A percentile compares a stretch with the other conserved stretches of the same genome.
Conservation (phyloP, 352 stramenopile species). For the Pythium brassicae region DNA sequence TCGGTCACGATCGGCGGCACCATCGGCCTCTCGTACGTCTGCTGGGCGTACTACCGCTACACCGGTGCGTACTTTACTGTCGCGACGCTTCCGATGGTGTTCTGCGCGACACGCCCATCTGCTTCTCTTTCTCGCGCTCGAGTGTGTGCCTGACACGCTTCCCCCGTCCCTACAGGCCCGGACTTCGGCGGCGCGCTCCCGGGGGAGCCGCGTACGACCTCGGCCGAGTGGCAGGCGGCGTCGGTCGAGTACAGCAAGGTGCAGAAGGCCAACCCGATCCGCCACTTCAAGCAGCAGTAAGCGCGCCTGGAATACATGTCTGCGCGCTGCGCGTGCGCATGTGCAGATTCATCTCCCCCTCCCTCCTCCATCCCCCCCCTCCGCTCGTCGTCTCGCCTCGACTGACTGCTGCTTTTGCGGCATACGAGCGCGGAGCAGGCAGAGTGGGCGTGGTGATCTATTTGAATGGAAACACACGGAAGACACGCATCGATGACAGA, state of each 20-base stretch:
- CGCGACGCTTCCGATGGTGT: neutral
- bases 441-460: too few species aligned
- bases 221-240: slow-evolving; percentile 66
- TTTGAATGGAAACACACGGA: too few species aligned
- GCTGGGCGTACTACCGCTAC: slow-evolving; percentile 58
- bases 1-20: slow-evolving; percentile 34
- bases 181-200: slow-evolving; percentile 50
- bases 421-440: too few species aligned
- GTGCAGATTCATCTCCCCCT: too few species aligned
- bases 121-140: too few species aligned
- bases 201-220: slow-evolving; percentile 64
- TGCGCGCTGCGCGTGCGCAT: neutral
- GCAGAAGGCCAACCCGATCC: slow-evolving; percentile 84
- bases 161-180: slow-evolving; percentile 25
- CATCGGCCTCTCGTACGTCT: slow-evolving; percentile 35
- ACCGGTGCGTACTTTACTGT: slow-evolving; percentile 34
- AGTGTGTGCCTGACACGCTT: slow-evolving; percentile 3
- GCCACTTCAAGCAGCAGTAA: slow-evolving; percentile 80
- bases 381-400: too few species aligned
- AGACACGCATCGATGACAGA: too few species aligned
- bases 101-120: too few species aligned
- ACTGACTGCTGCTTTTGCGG: too few species aligned
- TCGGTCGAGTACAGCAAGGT: slow-evolving; percentile 73
- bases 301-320: slow-evolving; percentile 16
- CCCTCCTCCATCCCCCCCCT: neutral